Percentiles rank a stretch among this genome's conserved stretches.
These are phyloP conservation scores for Pyrenochaeta sp. DNA, from an alignment of 2,329 filamentous ascomycete genomes.

Conservation along the genomic window DNA sequence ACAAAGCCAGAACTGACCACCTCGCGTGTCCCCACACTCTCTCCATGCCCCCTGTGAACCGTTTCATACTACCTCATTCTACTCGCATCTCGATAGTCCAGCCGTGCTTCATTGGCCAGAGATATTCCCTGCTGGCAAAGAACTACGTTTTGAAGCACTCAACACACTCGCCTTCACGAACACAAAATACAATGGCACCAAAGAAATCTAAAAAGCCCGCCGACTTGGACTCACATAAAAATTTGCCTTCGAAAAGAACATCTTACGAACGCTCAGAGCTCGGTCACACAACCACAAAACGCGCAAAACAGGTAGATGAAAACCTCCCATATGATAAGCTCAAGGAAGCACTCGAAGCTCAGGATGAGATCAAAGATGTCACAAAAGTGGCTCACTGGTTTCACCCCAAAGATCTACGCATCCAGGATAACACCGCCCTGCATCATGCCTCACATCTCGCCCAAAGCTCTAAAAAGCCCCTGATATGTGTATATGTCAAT, in stretches of 20 bases:
- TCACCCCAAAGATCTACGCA: conserved; percentile 60
- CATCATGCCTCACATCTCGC: conserved; percentile 58
- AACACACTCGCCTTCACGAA: conserved; percentile 9
- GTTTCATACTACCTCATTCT: background rate
- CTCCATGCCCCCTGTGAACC: conserved; percentile 22
- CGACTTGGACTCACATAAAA: conserved; percentile 1
- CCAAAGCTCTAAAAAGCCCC: conserved; percentile 51
- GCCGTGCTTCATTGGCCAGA: background rate
- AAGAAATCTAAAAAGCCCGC: conserved; percentile 9
- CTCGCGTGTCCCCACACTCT: background rate
- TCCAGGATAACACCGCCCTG: conserved; percentile 60
- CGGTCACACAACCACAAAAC: conserved; percentile 57
- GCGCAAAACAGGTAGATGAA: conserved; percentile 59
- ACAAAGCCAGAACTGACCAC: conserved; percentile 12
- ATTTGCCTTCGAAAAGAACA: conserved; percentile 37
- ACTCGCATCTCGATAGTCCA: background rate
- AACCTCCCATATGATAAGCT: conserved; percentile 56
- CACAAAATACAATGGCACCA: conserved; percentile 7
- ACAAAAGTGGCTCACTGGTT: conserved; percentile 61
- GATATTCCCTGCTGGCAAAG: background rate
- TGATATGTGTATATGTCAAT: conserved; percentile 58
- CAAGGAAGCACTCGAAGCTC: conserved; percentile 49
- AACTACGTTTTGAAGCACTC: conserved; percentile 16
- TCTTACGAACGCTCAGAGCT: conserved; percentile 44
- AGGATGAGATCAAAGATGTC: conserved; percentile 48